These are phyloP conservation scores for Pezicula neosporulosa DNA, from an alignment of 2,329 filamentous ascomycete species.

Conservation along the genomic window DNA sequence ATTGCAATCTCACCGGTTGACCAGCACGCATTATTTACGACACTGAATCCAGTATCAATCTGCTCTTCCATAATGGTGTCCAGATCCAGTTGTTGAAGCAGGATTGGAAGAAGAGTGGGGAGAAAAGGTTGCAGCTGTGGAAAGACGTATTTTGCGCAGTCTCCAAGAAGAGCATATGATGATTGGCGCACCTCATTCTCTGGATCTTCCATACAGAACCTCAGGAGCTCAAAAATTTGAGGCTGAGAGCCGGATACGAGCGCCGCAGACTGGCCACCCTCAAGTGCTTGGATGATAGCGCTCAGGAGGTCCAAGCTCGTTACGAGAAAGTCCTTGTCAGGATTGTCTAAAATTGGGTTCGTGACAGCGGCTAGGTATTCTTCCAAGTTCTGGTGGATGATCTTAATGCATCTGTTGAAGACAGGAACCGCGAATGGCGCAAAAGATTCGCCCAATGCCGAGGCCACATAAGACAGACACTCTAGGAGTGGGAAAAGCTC, in stretches of 20 bases:
- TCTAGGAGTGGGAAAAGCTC: conserved; percentile 96
- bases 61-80: conserved; percentile 74
- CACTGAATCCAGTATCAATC: conserved; percentile 80
- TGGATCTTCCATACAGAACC: conserved; percentile 87
- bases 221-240: conserved; percentile 84
- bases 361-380: conserved; percentile 68
- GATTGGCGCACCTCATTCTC: conserved; percentile 95
- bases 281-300: conserved; percentile 87
- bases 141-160: conserved; percentile 92
- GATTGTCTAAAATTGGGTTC: conserved; percentile 67
- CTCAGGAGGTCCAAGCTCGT: conserved; percentile 92
- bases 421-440: conserved; percentile 82
- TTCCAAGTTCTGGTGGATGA: conserved; percentile 89
- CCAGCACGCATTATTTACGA: conserved; percentile 99
- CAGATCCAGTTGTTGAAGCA: conserved; percentile 86
- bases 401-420: conserved; percentile 82
- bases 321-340: conserved; percentile 95
- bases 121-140: conserved; percentile 73
- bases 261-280: conserved; percentile 67
- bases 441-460: conserved; percentile 79
- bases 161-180: conserved; percentile 89
- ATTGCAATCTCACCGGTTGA: conserved; percentile 90
- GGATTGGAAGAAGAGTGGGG: conserved; percentile 68
- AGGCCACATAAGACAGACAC: conserved; percentile 90
- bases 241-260: conserved; percentile 74